phyloP scores from a whole-genome alignment of 768 basidiomycete species.

The Lactarius psammicola region DNA sequence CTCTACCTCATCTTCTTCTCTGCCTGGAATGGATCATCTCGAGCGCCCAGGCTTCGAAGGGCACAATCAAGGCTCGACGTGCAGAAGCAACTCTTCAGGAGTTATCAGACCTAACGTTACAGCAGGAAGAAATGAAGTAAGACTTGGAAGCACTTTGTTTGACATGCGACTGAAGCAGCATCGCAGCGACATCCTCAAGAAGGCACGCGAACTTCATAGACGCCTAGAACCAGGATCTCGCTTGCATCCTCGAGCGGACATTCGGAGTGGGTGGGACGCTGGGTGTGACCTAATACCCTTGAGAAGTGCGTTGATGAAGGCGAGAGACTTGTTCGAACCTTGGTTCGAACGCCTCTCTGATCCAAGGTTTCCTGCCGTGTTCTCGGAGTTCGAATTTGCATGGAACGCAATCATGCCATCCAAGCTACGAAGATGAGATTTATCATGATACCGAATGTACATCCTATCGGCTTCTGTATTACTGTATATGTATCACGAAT shows the following conservation, averaged over 20 bases:
- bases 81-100: constrained; percentile 7
- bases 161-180: not conserved
- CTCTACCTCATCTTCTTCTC: constrained; percentile 22
- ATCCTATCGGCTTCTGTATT: not conserved
- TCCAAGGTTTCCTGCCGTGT: not conserved
- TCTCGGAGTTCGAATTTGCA: constrained; percentile 15
- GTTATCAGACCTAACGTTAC: not conserved
- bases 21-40: constrained; percentile 15
- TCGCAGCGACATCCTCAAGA: not conserved
- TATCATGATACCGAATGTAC: not conserved
- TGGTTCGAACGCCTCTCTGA: constrained; percentile 2
- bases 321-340: constrained; percentile 3
- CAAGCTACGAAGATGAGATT: not conserved
- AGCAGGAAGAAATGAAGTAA: constrained; percentile 9
- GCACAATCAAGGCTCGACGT: constrained; percentile 2
- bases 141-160: not conserved
- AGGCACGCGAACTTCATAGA: not conserved
- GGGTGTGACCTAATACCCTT: constrained; percentile 4
- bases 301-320: not conserved
- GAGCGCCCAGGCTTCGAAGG: not conserved
- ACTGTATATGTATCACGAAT: not conserved
- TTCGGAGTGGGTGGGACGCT: constrained; percentile 3
- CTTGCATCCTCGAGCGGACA: not conserved
- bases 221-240: constrained; percentile 4
- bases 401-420: constrained; percentile 19